Percentiles rank a stretch among this genome's conserved stretches.
Evolutionary conservation across 1,284 basidiomycete genomes (phyloP).

Genomic region (Ceratobasidium sp.): DNA sequence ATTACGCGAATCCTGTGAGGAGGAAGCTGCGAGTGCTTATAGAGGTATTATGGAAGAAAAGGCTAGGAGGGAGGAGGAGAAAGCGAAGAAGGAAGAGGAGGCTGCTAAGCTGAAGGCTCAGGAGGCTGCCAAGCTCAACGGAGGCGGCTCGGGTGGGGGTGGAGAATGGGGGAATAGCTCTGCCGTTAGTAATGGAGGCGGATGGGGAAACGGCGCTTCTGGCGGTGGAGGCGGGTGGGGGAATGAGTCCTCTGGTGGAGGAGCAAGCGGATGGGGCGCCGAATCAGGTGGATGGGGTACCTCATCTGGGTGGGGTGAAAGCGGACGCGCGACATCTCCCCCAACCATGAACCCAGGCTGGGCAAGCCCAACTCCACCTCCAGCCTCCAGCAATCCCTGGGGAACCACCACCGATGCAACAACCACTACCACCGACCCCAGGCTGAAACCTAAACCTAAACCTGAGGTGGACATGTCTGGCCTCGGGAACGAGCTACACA

Average conservation of each 20-base stretch:
- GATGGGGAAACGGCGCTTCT: neutral
- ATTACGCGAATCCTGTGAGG: conserved; percentile 11
- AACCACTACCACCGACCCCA: neutral
- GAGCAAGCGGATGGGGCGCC: neutral
- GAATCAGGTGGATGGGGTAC: neutral
- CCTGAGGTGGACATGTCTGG: conserved; percentile 3
- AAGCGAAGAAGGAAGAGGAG: conserved; percentile 9
- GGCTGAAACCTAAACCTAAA: neutral
- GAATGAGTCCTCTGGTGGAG: neutral
- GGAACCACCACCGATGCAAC: neutral
- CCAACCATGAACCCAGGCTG: neutral
- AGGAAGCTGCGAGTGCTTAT: conserved; percentile 14
- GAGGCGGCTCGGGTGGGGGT: neutral
- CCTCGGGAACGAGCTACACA: neutral
- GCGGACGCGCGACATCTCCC: neutral
- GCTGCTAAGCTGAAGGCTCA: neutral
- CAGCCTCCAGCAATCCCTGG: neutral
- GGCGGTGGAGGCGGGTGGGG: conserved; percentile 4
- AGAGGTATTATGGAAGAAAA: conserved; percentile 1
- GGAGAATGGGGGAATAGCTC: conserved; percentile 26
- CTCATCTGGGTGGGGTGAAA: neutral
- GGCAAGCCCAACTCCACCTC: too few species aligned
- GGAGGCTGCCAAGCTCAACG: neutral
- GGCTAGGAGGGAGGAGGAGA: neutral
- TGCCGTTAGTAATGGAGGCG: neutral